A percentile compares a stretch with the other conserved stretches of the same genome.
Evolutionary conservation across 164 flowering plant species (phyloP).

Genomic region (Vitis labrusca): DNA sequence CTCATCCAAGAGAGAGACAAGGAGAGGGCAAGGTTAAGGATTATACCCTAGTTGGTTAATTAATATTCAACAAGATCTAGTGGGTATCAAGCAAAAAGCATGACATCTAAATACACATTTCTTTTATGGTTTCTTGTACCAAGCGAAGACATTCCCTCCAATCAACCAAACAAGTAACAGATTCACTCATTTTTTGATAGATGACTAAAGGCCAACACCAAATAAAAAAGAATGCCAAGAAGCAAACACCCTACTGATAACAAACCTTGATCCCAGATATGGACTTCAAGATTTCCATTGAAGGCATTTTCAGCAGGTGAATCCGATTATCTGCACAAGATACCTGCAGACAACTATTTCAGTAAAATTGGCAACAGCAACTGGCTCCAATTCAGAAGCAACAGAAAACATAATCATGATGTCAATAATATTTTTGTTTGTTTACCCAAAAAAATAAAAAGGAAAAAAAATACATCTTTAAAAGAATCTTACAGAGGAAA

Average conservation of each 20-base stretch:
- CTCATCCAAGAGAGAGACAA: no score
- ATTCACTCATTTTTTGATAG: not conserved
- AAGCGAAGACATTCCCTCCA: no score
- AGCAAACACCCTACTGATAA: slow-evolving; percentile 8
- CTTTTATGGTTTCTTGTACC: no score
- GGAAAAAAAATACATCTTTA: no score
- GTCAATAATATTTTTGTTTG: not conserved
- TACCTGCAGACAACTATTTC: slow-evolving; percentile 41
- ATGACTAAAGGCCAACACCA: not conserved
- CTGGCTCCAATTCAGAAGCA: no score
- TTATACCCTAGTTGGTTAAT: no score
- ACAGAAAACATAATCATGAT: not conserved
- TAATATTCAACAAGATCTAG: no score
- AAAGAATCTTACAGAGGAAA: slow-evolving; percentile 66
- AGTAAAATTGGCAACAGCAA: slow-evolving; percentile 5
- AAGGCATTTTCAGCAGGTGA: slow-evolving; percentile 82
- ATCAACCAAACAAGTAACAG: not conserved
- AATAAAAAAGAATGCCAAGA: not conserved
- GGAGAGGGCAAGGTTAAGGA: no score
- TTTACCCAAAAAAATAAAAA: no score
- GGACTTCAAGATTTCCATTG: slow-evolving; percentile 73
- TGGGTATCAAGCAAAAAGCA: no score
- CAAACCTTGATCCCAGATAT: slow-evolving; percentile 92
- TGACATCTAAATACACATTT: no score
- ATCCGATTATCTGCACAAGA: slow-evolving; percentile 96